phyloP scores from a whole-genome alignment of 495 filamentous ascomycete species.

The Hypoxylon intermedium region DNA sequence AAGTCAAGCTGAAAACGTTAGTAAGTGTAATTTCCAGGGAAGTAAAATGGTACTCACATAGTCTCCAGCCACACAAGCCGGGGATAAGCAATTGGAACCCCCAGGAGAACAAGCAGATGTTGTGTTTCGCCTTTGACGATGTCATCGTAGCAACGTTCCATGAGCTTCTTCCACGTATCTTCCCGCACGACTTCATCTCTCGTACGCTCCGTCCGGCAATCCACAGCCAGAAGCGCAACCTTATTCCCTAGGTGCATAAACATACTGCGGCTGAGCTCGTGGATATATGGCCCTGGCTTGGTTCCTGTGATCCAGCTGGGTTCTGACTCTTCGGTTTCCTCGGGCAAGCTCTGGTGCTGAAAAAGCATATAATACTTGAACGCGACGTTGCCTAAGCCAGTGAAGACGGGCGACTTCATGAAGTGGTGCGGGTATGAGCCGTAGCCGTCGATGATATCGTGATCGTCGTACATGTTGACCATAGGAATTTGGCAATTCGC shows the following conservation, averaged over 20 bases:
- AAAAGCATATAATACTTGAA: slow-evolving; percentile 99
- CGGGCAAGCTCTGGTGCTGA: slow-evolving; percentile 87
- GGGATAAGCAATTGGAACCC: slow-evolving; percentile 92
- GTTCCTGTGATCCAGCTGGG: slow-evolving; percentile 89
- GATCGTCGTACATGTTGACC: slow-evolving; percentile 98
- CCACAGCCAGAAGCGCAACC: slow-evolving; percentile 83
- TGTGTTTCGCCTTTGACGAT: slow-evolving; percentile 83
- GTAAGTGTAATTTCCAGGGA: too few relatives aligned
- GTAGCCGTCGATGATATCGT: slow-evolving; percentile 97
- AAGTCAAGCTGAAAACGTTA: slow-evolving; percentile 70
- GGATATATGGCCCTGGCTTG: slow-evolving; percentile 87
- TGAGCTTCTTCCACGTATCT: slow-evolving; percentile 81
- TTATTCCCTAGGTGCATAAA: slow-evolving; percentile 83
- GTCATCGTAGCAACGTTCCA: slow-evolving; percentile 81
- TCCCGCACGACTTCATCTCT: slow-evolving; percentile 79
- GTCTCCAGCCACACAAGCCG: slow-evolving; percentile 80
- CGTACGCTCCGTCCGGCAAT: slow-evolving; percentile 89
- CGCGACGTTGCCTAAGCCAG: slow-evolving; percentile 84
- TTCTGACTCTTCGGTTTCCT: slow-evolving; percentile 80
- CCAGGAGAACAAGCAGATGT: slow-evolving; percentile 85
- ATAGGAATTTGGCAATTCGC: slow-evolving; percentile 95
- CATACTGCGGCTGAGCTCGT: slow-evolving; percentile 79
- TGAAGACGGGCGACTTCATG: slow-evolving; percentile 90
- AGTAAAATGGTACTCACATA: slow-evolving; percentile 62
- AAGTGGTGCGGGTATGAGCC: slow-evolving; percentile 92